A percentile compares a stretch with the other conserved stretches of the same genome.
phyloP scores from a whole-genome alignment of 805 yeast species.

The Kazachstania taianensis region DNA sequence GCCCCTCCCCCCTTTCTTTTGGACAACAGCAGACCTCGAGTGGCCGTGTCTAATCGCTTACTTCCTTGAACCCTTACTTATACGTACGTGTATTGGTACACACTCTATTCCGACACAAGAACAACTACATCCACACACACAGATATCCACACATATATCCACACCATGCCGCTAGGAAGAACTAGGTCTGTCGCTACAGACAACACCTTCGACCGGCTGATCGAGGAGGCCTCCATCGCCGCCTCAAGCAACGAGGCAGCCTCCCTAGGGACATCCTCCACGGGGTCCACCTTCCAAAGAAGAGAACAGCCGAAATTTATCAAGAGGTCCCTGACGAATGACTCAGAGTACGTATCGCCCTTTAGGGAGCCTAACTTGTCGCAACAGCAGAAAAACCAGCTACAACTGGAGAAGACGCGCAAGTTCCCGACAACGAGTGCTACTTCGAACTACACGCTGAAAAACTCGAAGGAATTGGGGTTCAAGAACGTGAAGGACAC shows the following conservation, averaged over 20 bases:
- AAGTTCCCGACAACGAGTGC: constrained; percentile 26
- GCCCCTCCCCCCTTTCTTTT: too few species aligned
- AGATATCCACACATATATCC: too few species aligned
- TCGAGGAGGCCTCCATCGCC: neutral
- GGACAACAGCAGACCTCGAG: too few species aligned
- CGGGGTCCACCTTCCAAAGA: neutral
- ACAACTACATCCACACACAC: too few species aligned
- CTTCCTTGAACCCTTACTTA: too few species aligned
- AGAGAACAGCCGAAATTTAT: too few species aligned
- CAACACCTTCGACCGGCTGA: constrained; percentile 2
- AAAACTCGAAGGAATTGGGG: constrained; percentile 19
- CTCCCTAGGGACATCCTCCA: neutral
- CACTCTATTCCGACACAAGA: too few species aligned
- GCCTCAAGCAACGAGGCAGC: neutral
- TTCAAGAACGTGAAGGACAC: constrained; percentile 14
- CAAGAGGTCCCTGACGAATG: neutral
- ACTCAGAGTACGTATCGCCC: constrained; percentile 8
- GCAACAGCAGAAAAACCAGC: neutral
- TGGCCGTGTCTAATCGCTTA: too few species aligned
- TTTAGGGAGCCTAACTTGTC: constrained; percentile 4
- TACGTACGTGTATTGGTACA: too few species aligned
- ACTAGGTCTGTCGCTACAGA: neutral
- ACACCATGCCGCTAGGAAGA: too few species aligned
- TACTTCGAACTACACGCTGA: constrained; percentile 14
- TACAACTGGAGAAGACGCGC: constrained; percentile 6